Evolutionary conservation across 208 protist genomes (phyloP).

Genomic region (Trichomonas tenax): DNA sequence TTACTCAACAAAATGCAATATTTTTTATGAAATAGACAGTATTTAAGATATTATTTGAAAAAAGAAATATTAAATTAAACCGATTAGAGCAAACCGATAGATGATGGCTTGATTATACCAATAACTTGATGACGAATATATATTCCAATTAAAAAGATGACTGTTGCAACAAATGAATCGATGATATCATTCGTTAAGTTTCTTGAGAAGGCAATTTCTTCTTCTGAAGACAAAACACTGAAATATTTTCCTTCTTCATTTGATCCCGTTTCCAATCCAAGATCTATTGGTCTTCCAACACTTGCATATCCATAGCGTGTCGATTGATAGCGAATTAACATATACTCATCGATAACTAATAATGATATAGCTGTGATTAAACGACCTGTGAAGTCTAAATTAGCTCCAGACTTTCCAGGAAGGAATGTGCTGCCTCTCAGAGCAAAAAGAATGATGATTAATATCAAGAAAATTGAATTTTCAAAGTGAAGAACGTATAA

Average conservation of each 20-base stretch:
- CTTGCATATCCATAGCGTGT: neutral
- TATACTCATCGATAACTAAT: neutral
- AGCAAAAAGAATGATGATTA: neutral
- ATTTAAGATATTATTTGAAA: no score
- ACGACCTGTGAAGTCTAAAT: neutral
- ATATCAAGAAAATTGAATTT: neutral
- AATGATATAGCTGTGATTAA: neutral
- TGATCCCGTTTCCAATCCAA: neutral
- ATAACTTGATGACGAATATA: neutral
- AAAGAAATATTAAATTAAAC: no score
- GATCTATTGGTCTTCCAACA: neutral
- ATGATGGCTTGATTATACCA: neutral
- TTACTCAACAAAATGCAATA: no score
- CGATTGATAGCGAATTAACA: neutral
- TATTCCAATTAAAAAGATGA: neutral
- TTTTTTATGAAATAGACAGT: no score
- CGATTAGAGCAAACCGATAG: neutral
- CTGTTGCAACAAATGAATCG: neutral
- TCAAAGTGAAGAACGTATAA: neutral
- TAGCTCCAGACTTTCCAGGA: neutral
- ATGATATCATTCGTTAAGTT: neutral
- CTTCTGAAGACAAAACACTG: neutral
- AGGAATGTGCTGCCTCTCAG: neutral
- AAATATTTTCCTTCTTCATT: neutral
- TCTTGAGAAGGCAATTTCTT: neutral